Percentiles rank a stretch among this genome's conserved stretches.
Conservation (phyloP, 2,329 filamentous ascomycete species). For the Penicillium sp. region DNA sequence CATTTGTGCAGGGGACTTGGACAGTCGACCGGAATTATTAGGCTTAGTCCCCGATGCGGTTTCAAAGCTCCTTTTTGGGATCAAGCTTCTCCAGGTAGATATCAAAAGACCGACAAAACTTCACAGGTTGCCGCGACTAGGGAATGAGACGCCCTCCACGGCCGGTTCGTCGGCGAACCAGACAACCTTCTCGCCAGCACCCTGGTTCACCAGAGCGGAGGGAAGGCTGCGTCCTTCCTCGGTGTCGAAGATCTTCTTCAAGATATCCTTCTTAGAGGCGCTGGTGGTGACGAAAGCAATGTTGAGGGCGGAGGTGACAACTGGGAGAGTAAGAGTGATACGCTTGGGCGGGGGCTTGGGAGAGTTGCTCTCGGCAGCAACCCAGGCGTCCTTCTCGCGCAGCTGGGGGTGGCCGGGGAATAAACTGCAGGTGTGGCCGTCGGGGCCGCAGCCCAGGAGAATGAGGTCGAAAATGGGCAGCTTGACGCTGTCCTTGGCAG, state of each 20-base stretch:
- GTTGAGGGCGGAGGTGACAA: slow-evolving; percentile 78
- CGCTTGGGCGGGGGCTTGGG: slow-evolving; percentile 88
- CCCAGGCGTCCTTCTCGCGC: slow-evolving; percentile 84
- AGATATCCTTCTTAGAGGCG: slow-evolving; percentile 78
- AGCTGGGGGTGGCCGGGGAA: slow-evolving; percentile 87
- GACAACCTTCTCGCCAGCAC: slow-evolving; percentile 75
- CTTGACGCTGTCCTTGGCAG: slow-evolving; percentile 86
- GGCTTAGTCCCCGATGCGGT: not conserved
- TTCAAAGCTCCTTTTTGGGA: not conserved
- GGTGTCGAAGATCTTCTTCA: slow-evolving; percentile 85
- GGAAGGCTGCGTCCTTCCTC: slow-evolving; percentile 69
- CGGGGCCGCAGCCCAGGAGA: slow-evolving; percentile 86
- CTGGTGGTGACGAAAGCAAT: slow-evolving; percentile 92
- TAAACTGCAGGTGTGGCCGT: slow-evolving; percentile 94
- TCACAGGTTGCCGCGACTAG: slow-evolving; percentile 64
- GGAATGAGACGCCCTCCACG: slow-evolving; percentile 77
- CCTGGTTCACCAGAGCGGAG: slow-evolving; percentile 81
- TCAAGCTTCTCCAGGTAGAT: not conserved
- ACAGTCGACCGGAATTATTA: not conserved
- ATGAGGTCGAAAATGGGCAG: slow-evolving; percentile 92
- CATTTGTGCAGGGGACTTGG: not conserved
- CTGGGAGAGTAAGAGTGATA: slow-evolving; percentile 87
- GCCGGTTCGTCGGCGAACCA: slow-evolving; percentile 92
- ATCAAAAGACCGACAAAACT: not conserved
- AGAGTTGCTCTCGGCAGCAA: slow-evolving; percentile 83